Base-by-base conservation (phyloP, 495 filamentous ascomycete genomes). In the Astrothelium subdiscretum region DNA sequence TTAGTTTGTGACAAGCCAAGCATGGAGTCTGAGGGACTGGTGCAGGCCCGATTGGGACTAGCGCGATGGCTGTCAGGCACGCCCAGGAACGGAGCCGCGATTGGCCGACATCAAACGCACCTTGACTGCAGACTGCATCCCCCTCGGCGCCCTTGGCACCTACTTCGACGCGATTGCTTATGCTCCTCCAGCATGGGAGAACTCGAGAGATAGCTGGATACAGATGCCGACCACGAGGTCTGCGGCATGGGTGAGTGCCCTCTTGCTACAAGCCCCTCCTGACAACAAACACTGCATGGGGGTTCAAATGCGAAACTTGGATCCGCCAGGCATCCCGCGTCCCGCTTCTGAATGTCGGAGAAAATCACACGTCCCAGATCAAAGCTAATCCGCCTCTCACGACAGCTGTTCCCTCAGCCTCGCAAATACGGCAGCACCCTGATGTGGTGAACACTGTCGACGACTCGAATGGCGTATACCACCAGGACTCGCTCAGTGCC, bases 41-140 rank as follows among this genome's bases (percentile, higher is more conserved):
- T n/a, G n/a, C n/a, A n/a, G n/a, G n/a, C n/a, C n/a, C n/a, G n/a
- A 54, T 54, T 12, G 5, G 48, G 48, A 11, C 24, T 27, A 29
- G 20, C 48, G 48, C 8, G 22, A 8, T 29, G 6, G 24, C 48
- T 54, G 48, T 15, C 48, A 54, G 48, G 48, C 48, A 54, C 48
- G 48, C 48, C n/a, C 48, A 54, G 48, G 48, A 54, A 54, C 48
- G 5, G 48, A 15, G 5, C n/a, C n/a, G 48, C 48, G 5, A 54
- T 54, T 54, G 48, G 48, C 24, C 48, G 6, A 29, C 8, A 20
- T 15, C n/a, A 29, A 26, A 54, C 48, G 48, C 48, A 54, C 48
- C 48, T 54, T 29, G 48, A 54, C 48, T 54, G 48, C 48, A 54
- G 12, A 11, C 48, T 54, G 48, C 48, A 54, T 54, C 48, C 48